These are phyloP conservation scores for Agarophyton chilense DNA, from an alignment of 23 red algal genomes.

Conservation along the genomic window DNA sequence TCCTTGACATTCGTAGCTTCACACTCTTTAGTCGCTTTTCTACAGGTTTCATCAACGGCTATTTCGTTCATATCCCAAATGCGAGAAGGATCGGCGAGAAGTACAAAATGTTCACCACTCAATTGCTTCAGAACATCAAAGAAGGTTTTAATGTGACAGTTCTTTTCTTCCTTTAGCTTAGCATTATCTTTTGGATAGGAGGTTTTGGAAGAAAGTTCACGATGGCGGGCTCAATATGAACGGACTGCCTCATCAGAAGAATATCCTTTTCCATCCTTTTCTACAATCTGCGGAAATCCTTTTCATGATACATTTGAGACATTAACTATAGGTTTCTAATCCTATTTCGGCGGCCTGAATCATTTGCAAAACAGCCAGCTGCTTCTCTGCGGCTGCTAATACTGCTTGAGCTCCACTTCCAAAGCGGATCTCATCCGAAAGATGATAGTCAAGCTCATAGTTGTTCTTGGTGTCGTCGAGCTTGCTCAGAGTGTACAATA, in stretches of 20 bases:
- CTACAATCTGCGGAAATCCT: background rate
- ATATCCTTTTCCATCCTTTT: too few species aligned
- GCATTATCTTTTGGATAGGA: background rate
- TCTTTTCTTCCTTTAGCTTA: conserved; percentile 14
- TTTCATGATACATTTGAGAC: background rate
- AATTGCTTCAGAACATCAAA: conserved; percentile 11
- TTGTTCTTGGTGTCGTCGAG: background rate
- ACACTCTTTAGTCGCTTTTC: too few species aligned
- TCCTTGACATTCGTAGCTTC: too few species aligned
- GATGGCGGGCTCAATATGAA: background rate
- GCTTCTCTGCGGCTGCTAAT: background rate
- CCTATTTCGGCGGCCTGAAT: background rate
- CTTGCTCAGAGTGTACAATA: background rate
- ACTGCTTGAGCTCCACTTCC: background rate
- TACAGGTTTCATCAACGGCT: too few species aligned
- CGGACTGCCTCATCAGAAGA: background rate
- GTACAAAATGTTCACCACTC: background rate
- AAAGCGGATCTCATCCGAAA: background rate
- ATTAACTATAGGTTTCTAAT: background rate
- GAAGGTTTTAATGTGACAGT: background rate
- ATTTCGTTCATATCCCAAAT: conserved; percentile 22
- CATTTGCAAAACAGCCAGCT: background rate
- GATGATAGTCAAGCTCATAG: background rate
- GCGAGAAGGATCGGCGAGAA: background rate
- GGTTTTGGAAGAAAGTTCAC: background rate